Conservation (phyloP, 2,329 filamentous ascomycete genomes). For the Aureobasidium sp. region DNA sequence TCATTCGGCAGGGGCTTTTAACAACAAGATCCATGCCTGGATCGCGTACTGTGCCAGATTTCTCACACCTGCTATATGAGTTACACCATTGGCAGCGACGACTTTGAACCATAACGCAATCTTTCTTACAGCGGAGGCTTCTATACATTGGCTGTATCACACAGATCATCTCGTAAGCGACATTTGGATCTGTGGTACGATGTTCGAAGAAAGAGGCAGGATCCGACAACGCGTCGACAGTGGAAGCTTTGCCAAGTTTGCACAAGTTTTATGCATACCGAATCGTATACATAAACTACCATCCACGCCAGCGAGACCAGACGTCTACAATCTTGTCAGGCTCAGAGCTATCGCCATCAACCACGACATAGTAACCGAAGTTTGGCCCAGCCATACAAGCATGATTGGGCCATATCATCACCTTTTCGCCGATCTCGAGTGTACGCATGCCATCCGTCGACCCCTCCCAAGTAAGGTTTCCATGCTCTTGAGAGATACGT, state of each 20-base stretch:
- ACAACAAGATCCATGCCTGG: not conserved
- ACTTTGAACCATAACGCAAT: not conserved
- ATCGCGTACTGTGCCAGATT: not conserved
- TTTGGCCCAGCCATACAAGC: slow-evolving; percentile 66
- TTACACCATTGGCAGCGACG: not conserved
- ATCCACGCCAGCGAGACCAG: slow-evolving; percentile 63
- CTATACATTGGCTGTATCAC: not conserved
- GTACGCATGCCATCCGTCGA: slow-evolving; percentile 32
- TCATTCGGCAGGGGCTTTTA: not conserved
- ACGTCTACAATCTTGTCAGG: slow-evolving; percentile 60
- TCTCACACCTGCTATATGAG: not conserved
- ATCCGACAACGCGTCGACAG: not conserved
- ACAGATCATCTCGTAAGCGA: not conserved
- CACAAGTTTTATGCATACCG: not conserved
- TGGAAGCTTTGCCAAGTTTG: not conserved
- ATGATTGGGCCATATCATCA: slow-evolving; percentile 73
- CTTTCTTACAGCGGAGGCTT: not conserved
- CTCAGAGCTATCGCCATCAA: slow-evolving; percentile 54
- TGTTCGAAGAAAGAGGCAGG: not conserved
- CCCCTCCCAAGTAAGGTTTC: slow-evolving; percentile 56
- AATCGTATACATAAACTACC: slow-evolving; percentile 38
- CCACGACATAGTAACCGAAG: slow-evolving; percentile 65
- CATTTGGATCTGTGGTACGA: not conserved
- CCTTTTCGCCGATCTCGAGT: slow-evolving; percentile 54
- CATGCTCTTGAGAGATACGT: slow-evolving; percentile 70